Evolutionary conservation across 805 yeast species (phyloP), one percentile per base, ranked within the genome.

Genomic region (Schwanniomyces sp.): DNA sequence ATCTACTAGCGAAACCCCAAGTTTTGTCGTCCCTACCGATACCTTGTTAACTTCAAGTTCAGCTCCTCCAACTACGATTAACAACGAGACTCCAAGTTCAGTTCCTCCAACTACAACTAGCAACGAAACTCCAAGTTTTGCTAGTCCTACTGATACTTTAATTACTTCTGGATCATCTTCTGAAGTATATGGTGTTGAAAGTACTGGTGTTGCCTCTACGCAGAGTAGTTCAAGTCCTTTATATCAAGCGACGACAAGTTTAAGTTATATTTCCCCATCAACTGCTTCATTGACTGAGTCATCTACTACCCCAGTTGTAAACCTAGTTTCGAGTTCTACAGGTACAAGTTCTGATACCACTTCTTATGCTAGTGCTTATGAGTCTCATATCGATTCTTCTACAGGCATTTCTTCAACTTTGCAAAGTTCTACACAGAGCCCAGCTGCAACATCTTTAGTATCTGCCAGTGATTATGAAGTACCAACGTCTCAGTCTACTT

Each of bases 331-430:
- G 27, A 40, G 18, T 30, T 18, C 45, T 12, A 34, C 28, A 10
- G 24, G 2, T 4, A 24, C 29, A 4, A 29, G 21, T 34, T 30
- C 49, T 34, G 43, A 17, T 5, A 30, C 24, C 18, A 12, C 45
- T 21, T 34, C 48, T 24, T 34, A 16, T 32, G 25, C 29, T 32
- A 41, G 38, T 30, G 21, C 30, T 32, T 32, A 32, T 32, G 36
- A 32, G 11, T 32, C 36, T 14, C 5, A 14, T 8, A 32, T 32
- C 11, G 21, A 32, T 2, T 32, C 18, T 16, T 32, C 36, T 32
- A 14, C 36, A 7, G 14, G n/a, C 1, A 14, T 2, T 16, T 32
- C 36, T 32, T 7, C 36, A 7, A 14, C 12, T 12, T 14, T 14
- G 3, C 16, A 29, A 29, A 32, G 36, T 18, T 32, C 36, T 7